These are phyloP conservation scores for Azolla pinnata DNA, from an alignment of 75 land plant genomes.

Conservation along the genomic window DNA sequence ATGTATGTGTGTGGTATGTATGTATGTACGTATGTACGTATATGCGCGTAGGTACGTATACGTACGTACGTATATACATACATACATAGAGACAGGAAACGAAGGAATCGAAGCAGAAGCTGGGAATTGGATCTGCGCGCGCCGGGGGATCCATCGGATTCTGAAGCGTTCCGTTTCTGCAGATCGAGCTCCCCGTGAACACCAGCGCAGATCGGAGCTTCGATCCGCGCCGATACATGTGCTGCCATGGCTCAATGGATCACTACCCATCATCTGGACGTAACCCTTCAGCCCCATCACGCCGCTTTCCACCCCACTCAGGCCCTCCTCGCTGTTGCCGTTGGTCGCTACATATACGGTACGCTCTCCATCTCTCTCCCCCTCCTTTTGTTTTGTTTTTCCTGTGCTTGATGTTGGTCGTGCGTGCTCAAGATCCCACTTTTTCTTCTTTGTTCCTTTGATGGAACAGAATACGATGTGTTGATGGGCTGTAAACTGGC, in stretches of 20 bases:
- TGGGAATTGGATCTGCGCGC: not conserved
- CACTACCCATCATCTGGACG: slow-evolving; percentile 82
- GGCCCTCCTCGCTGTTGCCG: slow-evolving; percentile 77
- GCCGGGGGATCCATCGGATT: not conserved
- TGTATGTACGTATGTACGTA: too few species aligned
- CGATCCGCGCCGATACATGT: not conserved
- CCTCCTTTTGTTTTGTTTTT: not conserved
- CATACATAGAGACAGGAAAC: not conserved
- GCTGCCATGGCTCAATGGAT: slow-evolving; percentile 69
- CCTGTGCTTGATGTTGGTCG: not conserved
- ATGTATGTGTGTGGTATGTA: not conserved
- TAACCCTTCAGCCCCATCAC: slow-evolving; percentile 77
- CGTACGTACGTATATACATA: not conserved
- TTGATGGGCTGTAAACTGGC: slow-evolving; percentile 86
- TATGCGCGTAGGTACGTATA: too few species aligned
- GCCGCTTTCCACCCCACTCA: slow-evolving; percentile 85
- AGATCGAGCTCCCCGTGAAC: too few species aligned
- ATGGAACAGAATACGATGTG: slow-evolving; percentile 65
- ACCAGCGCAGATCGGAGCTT: too few species aligned
- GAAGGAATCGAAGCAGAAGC: too few species aligned
- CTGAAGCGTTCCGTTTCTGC: too few species aligned
- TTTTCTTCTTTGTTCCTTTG: slow-evolving; percentile 3
- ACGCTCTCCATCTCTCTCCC: not conserved
- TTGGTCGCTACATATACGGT: slow-evolving; percentile 72
- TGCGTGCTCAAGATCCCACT: not conserved